Conservation (phyloP, 2,329 filamentous ascomycete species). For the Ophiostoma sp. region DNA sequence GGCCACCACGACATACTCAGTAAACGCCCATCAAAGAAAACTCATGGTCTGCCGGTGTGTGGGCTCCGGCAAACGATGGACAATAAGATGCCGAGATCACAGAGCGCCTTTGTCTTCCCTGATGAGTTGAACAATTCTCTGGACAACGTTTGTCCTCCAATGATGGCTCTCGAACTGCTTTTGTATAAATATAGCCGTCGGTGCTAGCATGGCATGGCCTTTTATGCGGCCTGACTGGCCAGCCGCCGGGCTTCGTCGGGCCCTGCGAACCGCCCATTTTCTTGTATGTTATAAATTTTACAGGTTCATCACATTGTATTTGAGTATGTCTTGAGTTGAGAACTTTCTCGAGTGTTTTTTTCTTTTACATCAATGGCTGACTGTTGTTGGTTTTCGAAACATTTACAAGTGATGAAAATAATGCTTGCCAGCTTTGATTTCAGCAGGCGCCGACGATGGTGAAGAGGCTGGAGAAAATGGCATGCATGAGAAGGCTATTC, state of each 20-base stretch:
- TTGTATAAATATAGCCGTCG: not conserved
- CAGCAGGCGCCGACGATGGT: conserved; percentile 8
- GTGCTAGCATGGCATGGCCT: not conserved
- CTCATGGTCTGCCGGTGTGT: not conserved
- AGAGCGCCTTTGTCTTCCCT: not conserved
- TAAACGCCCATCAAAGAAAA: not conserved
- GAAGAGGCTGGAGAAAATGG: not conserved
- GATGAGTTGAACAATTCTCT: not conserved
- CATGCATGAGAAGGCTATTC: not conserved
- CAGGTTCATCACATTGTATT: not conserved
- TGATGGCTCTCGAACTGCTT: not conserved
- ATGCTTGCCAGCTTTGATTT: not conserved
- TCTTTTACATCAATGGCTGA: not conserved
- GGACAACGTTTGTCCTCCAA: not conserved
- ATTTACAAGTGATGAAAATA: not conserved
- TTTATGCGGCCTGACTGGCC: conserved; percentile 10
- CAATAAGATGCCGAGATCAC: not conserved
- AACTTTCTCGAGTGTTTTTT: not conserved
- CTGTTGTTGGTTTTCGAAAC: not conserved
- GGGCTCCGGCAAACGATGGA: not conserved
- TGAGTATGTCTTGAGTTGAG: not conserved
- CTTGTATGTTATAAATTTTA: too few species aligned
- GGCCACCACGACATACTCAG: not conserved
- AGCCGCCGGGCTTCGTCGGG: not conserved
- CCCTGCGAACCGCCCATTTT: not conserved